These are phyloP conservation scores for Selaginella moellendorffii DNA, from an alignment of 75 land plant species.

Conservation along the genomic window DNA sequence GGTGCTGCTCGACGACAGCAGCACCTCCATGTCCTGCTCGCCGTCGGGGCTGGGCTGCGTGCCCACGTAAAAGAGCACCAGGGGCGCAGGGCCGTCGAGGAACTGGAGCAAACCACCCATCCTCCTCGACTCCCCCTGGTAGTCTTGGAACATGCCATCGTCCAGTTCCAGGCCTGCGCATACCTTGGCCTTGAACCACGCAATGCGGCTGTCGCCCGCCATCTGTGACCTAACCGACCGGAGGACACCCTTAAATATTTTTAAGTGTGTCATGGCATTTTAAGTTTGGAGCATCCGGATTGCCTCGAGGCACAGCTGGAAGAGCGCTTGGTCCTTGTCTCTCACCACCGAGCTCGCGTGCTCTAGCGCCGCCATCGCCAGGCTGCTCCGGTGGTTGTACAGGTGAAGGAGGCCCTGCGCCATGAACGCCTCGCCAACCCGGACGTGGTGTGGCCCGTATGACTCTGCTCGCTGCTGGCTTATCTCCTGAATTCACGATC, in stretches of 20 bases:
- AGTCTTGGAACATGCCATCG: not conserved
- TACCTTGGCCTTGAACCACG: not conserved
- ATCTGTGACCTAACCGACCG: too few species aligned
- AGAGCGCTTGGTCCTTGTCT: not conserved
- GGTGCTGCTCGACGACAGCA: conserved; percentile 8
- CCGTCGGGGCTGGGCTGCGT: not conserved
- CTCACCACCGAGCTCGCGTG: not conserved
- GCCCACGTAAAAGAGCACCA: not conserved
- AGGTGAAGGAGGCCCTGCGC: not conserved
- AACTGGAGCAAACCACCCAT: conserved; percentile 4
- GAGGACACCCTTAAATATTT: too few species aligned
- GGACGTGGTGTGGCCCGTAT: not conserved
- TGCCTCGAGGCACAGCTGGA: not conserved
- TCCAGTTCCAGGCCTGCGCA: conserved; percentile 6
- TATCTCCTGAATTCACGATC: not conserved
- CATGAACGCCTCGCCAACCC: not conserved
- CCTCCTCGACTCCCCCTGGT: not conserved
- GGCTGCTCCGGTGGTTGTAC: not conserved
- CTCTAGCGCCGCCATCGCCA: not conserved
- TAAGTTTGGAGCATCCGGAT: too few species aligned
- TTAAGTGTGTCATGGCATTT: too few species aligned
- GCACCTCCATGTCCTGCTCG: not conserved
- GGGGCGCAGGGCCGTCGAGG: not conserved
- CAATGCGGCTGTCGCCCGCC: conserved; percentile 11
- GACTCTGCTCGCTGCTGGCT: not conserved